Evolutionary conservation across 1,139 yeast species (phyloP).

Genomic region (Blastobotrys aristatus): DNA sequence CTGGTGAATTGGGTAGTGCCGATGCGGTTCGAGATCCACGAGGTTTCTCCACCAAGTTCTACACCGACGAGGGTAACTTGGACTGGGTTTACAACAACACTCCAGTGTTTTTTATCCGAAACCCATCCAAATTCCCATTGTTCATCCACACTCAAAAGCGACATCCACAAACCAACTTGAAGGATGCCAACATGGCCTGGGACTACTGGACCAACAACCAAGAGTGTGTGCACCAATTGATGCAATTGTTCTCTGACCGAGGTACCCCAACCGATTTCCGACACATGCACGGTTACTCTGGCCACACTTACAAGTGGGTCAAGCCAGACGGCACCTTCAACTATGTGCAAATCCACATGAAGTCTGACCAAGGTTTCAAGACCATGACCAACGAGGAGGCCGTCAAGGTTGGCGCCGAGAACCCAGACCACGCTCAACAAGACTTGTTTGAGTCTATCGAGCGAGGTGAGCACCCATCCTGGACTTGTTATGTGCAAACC

Average conservation of each 20-base stretch:
- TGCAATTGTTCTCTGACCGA: constrained; percentile 62
- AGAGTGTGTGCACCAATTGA: constrained; percentile 59
- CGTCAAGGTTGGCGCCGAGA: constrained; percentile 47
- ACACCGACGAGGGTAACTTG: constrained; percentile 83
- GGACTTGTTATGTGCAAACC: constrained; percentile 63
- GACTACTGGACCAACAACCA: constrained; percentile 61
- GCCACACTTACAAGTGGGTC: constrained; percentile 69
- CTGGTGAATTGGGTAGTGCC: constrained; percentile 81
- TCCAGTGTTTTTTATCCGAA: constrained; percentile 80
- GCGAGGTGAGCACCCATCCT: constrained; percentile 55
- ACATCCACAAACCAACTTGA: constrained; percentile 76
- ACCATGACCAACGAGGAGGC: constrained; percentile 55
- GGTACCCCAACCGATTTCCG: constrained; percentile 66
- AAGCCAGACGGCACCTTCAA: constrained; percentile 58
- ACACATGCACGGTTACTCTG: constrained; percentile 70
- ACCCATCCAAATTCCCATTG: constrained; percentile 83
- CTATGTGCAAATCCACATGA: constrained; percentile 63
- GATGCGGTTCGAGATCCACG: constrained; percentile 89
- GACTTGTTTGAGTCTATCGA: constrained; percentile 56
- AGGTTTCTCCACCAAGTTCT: constrained; percentile 77
- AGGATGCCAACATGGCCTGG: constrained; percentile 69
- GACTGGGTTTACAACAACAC: constrained; percentile 91
- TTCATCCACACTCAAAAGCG: constrained; percentile 88
- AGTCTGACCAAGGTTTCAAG: constrained; percentile 59
- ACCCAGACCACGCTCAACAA: constrained; percentile 60